Conservation (phyloP, 208 protist genomes). For the Novymonas esmeraldas region DNA sequence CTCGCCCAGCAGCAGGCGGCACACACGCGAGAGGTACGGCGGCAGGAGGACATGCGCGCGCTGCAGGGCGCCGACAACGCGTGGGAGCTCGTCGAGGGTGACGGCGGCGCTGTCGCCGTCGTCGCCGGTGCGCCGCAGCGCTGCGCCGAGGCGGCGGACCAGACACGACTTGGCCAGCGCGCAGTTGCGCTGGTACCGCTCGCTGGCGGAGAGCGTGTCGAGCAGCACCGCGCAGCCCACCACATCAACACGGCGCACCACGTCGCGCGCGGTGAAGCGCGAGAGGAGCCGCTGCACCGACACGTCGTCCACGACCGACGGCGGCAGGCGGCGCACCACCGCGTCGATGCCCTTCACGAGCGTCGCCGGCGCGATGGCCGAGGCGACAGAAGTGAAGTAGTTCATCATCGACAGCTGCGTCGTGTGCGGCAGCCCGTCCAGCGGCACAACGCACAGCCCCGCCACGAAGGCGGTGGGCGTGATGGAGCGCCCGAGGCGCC, state of each 20-base stretch:
- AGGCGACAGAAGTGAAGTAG: constrained; percentile 68
- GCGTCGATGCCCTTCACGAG: constrained; percentile 52
- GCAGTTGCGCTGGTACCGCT: constrained; percentile 38
- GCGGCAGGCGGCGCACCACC: constrained; percentile 25
- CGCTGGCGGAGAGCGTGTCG: constrained; percentile 35
- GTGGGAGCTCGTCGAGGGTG: constrained; percentile 39
- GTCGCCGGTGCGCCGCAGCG: constrained; percentile 20
- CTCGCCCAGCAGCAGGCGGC: constrained; percentile 64
- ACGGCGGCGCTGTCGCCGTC: constrained; percentile 7
- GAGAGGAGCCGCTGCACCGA: constrained; percentile 77
- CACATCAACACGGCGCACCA: constrained; percentile 51
- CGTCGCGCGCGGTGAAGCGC: constrained; percentile 70
- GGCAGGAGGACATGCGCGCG: constrained; percentile 59
- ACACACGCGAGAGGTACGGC: constrained; percentile 71
- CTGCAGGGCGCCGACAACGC: constrained; percentile 48
- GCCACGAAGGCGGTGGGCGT: constrained; percentile 63
- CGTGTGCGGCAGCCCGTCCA: constrained; percentile 46
- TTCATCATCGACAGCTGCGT: constrained; percentile 58
- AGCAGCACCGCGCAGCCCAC: constrained; percentile 50
- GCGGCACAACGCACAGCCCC: constrained; percentile 49
- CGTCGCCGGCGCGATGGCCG: constrained; percentile 49
- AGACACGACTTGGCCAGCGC: constrained; percentile 43
- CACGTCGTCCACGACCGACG: constrained; percentile 48
- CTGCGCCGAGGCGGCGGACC: constrained; percentile 32
- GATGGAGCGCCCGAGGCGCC: constrained; percentile 48